phyloP scores from a whole-genome alignment of 257 asterid species.

The Plectranthus barbatus region DNA sequence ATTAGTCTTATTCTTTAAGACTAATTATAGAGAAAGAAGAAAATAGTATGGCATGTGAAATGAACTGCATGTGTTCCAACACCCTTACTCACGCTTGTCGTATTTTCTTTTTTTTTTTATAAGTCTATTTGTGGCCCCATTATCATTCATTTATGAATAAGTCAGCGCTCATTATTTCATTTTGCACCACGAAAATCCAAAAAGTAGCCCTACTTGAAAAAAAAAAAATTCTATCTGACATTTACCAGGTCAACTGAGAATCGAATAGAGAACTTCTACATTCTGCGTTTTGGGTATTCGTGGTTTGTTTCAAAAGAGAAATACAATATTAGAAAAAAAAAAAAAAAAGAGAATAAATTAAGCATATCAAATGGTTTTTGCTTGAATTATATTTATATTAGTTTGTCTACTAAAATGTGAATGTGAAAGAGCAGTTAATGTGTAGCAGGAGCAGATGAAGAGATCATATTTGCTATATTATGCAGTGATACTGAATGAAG shows the following conservation, averaged over 20 bases:
- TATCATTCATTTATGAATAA: slow-evolving; percentile 14
- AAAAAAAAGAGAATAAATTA: too few species aligned
- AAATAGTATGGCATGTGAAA: not conserved
- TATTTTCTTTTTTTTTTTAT: slow-evolving; percentile 19
- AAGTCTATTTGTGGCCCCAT: slow-evolving; percentile 22
- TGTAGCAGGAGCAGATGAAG: not conserved
- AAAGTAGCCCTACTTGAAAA: not conserved
- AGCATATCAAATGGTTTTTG: not conserved
- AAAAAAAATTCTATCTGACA: not conserved
- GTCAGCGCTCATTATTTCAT: slow-evolving; percentile 18
- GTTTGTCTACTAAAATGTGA: not conserved
- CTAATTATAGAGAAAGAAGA: not conserved
- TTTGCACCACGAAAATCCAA: not conserved
- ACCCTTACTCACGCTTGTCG: not conserved
- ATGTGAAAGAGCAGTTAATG: not conserved
- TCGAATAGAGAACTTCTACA: slow-evolving; percentile 24
- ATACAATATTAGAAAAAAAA: too few species aligned
- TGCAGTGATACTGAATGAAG: not conserved
- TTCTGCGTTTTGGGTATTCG: not conserved
- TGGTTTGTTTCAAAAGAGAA: not conserved
- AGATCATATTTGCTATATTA: not conserved
- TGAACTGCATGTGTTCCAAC: not conserved
- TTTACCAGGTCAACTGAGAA: slow-evolving; percentile 17
- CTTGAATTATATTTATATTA: too few species aligned
- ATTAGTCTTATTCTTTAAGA: not conserved